Evolutionary conservation across 768 basidiomycete species (phyloP), one percentile per base, ranked within the genome.

Genomic region (Mycena alexandri): DNA sequence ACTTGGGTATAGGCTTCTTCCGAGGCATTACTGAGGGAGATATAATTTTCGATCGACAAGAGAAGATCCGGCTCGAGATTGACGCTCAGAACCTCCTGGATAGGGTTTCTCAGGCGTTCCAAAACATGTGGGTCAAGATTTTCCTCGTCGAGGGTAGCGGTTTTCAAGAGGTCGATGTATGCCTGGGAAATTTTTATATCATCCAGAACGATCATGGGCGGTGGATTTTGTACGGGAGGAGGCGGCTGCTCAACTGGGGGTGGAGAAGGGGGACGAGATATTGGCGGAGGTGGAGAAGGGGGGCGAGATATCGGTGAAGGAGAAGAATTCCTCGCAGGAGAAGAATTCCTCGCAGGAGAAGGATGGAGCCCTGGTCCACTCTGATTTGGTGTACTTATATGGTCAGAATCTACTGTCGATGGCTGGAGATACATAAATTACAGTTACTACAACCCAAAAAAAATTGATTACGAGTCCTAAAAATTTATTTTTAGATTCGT

Each of bases 221-320:
- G 12, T 50, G 48, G 12, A 12, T n/a, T n/a, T n/a, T 11, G 48
- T 22, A 19, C 4, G 9, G 48, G 48, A 13, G 48, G 12, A 25
- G 12, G 12, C 12, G 48, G 5, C 9, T n/a, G 48, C 12, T n/a
- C 7, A 22, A 22, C 21, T 50, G 48, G 48, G 25, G 48, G n/a
- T 50, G 48, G 48, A 50, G 48, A 29, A 12, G 48, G 25, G 48
- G 48, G n/a, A n/a, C n/a, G n/a, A n/a, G n/a, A n/a, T n/a, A n/a
- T n/a, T n/a, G n/a, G n/a, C n/a, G n/a, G n/a, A n/a, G n/a, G n/a
- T n/a, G n/a, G n/a, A n/a, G n/a, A n/a, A n/a, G n/a, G n/a, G n/a
- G n/a, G n/a, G n/a, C n/a, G n/a, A n/a, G n/a, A n/a, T n/a, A n/a
- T n/a, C n/a, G n/a, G n/a, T n/a, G n/a, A n/a, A n/a, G n/a, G n/a